These are phyloP conservation scores for Juncus effusus DNA, from an alignment of 176 grass and related monocot genomes.

Conservation along the genomic window DNA sequence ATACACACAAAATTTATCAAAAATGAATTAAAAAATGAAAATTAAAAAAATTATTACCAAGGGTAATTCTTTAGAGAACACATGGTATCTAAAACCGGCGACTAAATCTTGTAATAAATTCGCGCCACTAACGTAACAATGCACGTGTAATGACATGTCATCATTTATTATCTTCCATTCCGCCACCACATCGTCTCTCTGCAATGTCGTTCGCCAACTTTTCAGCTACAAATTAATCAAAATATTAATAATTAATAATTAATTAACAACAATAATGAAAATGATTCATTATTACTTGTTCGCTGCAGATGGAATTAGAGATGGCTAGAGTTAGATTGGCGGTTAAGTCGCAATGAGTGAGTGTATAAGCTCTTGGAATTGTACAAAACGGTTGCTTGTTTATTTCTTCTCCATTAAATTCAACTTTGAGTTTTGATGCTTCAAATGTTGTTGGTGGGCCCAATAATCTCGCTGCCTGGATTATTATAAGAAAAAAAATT, in stretches of 20 bases:
- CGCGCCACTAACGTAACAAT: constrained; percentile 86
- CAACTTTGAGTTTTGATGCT: constrained; percentile 78
- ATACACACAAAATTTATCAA: not conserved
- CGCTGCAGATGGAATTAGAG: constrained; percentile 44
- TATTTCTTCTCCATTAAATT: constrained; percentile 44
- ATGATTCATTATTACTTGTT: constrained; percentile 31
- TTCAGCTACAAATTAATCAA: constrained; percentile 37
- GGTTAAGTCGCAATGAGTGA: constrained; percentile 88
- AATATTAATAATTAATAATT: constrained; percentile 11
- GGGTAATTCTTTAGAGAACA: constrained; percentile 92
- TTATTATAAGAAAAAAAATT: not conserved
- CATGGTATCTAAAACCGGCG: constrained; percentile 78
- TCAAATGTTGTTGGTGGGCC: constrained; percentile 76
- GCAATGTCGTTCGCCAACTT: constrained; percentile 54
- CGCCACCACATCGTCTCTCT: constrained; percentile 70
- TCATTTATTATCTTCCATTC: constrained; percentile 76
- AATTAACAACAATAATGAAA: not conserved
- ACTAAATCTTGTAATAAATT: constrained; percentile 72
- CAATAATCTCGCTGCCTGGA: constrained; percentile 73
- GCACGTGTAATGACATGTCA: constrained; percentile 78
- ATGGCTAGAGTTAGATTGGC: constrained; percentile 76
- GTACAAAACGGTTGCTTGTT: constrained; percentile 33
- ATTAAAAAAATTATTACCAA: constrained; percentile 34
- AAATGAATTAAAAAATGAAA: too few species aligned
- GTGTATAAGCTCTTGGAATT: constrained; percentile 63